Evolutionary conservation across 192 early-diverging fungal species (phyloP).

Genomic region (Thoreauomyces humboldtii): DNA sequence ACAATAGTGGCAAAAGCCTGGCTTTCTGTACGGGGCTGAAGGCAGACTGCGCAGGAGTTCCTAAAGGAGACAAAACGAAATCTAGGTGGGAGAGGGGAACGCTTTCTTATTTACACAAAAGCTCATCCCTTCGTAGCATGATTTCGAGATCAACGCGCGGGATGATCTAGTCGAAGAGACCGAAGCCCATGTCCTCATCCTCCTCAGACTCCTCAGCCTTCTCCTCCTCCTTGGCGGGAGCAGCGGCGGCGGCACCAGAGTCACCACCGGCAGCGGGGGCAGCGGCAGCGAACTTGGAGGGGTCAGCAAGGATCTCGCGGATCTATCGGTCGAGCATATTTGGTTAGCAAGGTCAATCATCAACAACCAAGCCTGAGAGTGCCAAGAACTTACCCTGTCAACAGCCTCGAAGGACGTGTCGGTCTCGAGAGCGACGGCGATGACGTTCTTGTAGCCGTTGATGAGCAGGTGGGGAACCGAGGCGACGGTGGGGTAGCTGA

Average conservation of each 20-base stretch:
- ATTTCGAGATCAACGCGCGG: no score
- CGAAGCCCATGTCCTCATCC: conserved; percentile 91
- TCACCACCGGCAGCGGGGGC: conserved; percentile 66
- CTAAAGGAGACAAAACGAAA: no score
- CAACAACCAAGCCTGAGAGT: not conserved
- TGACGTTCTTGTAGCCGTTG: conserved; percentile 97
- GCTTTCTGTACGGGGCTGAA: no score
- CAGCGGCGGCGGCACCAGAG: conserved; percentile 52
- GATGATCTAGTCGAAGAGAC: conserved; percentile 45
- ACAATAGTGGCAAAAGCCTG: no score
- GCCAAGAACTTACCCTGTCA: conserved; percentile 65
- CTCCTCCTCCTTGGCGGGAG: conserved; percentile 52
- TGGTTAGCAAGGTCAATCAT: conserved; percentile 14
- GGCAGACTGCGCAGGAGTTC: no score
- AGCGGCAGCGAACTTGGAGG: conserved; percentile 83
- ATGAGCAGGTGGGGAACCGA: conserved; percentile 93
- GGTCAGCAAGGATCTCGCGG: conserved; percentile 93
- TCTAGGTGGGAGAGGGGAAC: no score
- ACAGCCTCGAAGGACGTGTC: conserved; percentile 85
- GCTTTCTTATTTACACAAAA: no score
- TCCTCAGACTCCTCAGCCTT: conserved; percentile 74
- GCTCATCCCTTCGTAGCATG: no score
- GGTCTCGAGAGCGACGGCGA: conserved; percentile 85
- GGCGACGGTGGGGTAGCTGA: conserved; percentile 55
- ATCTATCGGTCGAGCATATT: no score